Base-by-base conservation (phyloP, 2,329 filamentous ascomycete genomes). In the Xenosphaeropsis pyriputrescens region DNA sequence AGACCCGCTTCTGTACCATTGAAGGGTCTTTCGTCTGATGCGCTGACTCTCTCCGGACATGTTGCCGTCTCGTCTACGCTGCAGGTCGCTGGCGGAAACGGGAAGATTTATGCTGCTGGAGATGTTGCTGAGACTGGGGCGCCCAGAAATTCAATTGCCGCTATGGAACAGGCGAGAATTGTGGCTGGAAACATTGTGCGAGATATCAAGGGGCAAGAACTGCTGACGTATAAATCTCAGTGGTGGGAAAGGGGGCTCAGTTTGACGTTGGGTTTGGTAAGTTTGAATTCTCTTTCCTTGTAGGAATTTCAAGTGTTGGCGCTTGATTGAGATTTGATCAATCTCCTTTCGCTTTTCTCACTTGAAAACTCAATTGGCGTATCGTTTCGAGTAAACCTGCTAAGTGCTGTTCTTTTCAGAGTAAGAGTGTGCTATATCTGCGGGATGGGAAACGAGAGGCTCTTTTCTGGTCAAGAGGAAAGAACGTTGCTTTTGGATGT, bases 21-120 rank as follows among this genome's bases (percentile, higher is more conserved):
- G 15, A 17, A 4, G 4, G 30, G 9, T 13, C 3, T 32, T 3
- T 32, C 13, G 13, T 13, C 30, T 15, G 6, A 14, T 15, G 4
- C 30, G 7, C n/a, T 32, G 16, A 15, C 30, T 3, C n/a, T 13
- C 12, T 32, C 30, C 13, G 30, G 30, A 14, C 30, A 32, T 17
- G 14, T 32, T 11, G 16, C 14, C 13, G 16, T 32, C 9, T n/a
- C 8, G 30, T 11, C 30, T 17, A 32, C 34, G 18, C 8, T 18
- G 6, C 34, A 35, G 18, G n/a, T 35, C 2, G 6, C 16, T 18
- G 17, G 18, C 9, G n/a, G n/a, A 7, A 18, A 35, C 7, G 34
- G 63, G 2, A 65, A 73, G 42, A 60, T 80, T 2, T 81, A 75
- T 46, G 70, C 68, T 1, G 66, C 72, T n/a, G 77, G 77, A 14